Evolutionary conservation across 2,329 filamentous ascomycete species (phyloP).

Genomic region (Raffaelea deltoideospora): DNA sequence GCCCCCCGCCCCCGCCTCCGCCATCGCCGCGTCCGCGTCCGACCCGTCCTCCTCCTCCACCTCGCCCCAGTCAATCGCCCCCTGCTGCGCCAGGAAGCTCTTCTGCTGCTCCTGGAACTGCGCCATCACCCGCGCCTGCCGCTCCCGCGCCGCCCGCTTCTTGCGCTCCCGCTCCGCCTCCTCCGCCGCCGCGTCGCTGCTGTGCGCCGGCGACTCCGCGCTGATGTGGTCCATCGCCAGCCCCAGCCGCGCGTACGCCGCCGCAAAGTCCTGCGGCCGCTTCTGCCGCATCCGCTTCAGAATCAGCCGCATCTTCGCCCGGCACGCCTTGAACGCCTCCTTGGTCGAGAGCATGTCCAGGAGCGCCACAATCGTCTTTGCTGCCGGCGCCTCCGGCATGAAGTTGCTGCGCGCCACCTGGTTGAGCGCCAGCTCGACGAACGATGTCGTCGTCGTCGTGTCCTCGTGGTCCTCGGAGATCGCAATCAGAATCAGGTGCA

Average conservation of each 20-base stretch:
- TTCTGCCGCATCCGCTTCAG: conserved; percentile 76
- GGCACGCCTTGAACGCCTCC: conserved; percentile 66
- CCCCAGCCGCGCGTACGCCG: conserved; percentile 46
- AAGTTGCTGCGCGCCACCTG: conserved; percentile 47
- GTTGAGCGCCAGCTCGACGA: conserved; percentile 55
- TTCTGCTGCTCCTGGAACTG: conserved; percentile 97
- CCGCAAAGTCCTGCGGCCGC: conserved; percentile 56
- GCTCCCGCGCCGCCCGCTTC: conserved; percentile 78
- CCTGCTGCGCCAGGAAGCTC: conserved; percentile 81
- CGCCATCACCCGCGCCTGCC: conserved; percentile 90
- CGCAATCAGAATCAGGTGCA: conserved; percentile 77
- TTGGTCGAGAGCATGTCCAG: conserved; percentile 47
- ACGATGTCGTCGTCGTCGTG: conserved; percentile 33
- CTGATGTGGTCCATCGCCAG: conserved; percentile 66
- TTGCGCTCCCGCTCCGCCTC: conserved; percentile 67
- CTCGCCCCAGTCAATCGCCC: conserved; percentile 77
- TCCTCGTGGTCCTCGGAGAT: conserved; percentile 56
- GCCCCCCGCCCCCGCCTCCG: neutral
- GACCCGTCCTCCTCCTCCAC: conserved; percentile 66
- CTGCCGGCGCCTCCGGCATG: conserved; percentile 28
- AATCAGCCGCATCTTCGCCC: conserved; percentile 71
- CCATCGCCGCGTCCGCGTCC: conserved; percentile 11
- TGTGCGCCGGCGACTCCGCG: conserved; percentile 63
- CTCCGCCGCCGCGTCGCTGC: conserved; percentile 32
- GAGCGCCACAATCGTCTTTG: conserved; percentile 50